phyloP scores from a whole-genome alignment of 345 rosid genomes.

The Eucalyptus pauciflora region DNA sequence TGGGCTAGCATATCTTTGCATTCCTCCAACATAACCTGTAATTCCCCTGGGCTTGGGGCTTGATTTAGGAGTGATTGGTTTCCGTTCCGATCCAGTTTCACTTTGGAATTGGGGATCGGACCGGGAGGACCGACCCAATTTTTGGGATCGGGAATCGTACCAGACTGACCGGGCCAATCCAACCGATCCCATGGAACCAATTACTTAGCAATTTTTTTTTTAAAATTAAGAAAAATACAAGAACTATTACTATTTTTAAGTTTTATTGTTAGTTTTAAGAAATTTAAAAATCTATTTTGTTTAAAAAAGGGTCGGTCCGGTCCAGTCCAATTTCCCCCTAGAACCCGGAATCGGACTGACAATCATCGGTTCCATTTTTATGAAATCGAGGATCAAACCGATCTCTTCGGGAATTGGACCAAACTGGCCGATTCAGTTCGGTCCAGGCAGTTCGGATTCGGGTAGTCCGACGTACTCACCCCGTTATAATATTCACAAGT shows the following conservation, averaged over 20 bases:
- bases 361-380: fast-evolving
- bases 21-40: not conserved
- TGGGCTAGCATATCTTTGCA: not conserved
- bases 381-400: fast-evolving
- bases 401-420: fast-evolving
- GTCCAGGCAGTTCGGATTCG: fast-evolving
- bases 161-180: fast-evolving
- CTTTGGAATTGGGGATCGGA: fast-evolving
- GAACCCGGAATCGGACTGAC: fast-evolving
- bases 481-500: not conserved
- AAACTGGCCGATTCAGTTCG: fast-evolving
- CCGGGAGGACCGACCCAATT: fast-evolving
- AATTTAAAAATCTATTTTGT: too few species aligned
- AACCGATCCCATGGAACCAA: fast-evolving
- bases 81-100: fast-evolving
- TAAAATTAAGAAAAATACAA: too few species aligned
- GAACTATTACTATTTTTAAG: too few species aligned
- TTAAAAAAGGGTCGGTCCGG: fast-evolving
- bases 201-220: too few species aligned
- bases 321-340: fast-evolving
- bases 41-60: not conserved
- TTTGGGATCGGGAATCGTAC: fast-evolving
- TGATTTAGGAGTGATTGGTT: too few species aligned
- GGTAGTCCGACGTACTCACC: fast-evolving
- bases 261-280: too few species aligned